phyloP scores from a whole-genome alignment of 768 basidiomycete genomes.

The Cantharellus anzutake region DNA sequence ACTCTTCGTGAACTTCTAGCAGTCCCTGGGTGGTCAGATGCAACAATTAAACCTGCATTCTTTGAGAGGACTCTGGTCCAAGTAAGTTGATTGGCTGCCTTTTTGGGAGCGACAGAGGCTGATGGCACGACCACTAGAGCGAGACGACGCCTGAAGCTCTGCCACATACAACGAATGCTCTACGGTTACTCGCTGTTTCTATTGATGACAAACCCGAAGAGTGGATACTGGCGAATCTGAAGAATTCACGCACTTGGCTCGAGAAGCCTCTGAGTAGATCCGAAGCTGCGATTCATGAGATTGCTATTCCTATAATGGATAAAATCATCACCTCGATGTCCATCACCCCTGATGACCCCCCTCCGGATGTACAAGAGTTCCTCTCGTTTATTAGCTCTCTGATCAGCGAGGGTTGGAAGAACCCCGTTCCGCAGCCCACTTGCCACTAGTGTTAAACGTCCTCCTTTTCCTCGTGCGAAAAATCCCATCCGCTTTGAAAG shows the following conservation, averaged over 20 bases:
- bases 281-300: constrained; percentile 61
- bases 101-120: not conserved
- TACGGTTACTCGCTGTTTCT: constrained; percentile 77
- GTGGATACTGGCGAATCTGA: constrained; percentile 62
- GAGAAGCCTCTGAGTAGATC: constrained; percentile 74
- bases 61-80: constrained; percentile 72
- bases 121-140: not conserved
- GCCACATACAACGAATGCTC: constrained; percentile 33
- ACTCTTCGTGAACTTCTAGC: constrained; percentile 51
- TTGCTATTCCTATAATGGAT: constrained; percentile 66
- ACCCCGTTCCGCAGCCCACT: constrained; percentile 45
- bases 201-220: constrained; percentile 61
- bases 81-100: constrained; percentile 24
- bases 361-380: constrained; percentile 50
- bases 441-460: constrained; percentile 72
- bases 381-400: constrained; percentile 56
- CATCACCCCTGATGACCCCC: constrained; percentile 42
- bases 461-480: constrained; percentile 69
- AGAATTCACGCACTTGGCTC: constrained; percentile 59
- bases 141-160: constrained; percentile 1
- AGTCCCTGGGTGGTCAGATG: constrained; percentile 77
- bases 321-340: constrained; percentile 49
- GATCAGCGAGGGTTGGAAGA: constrained; percentile 40
- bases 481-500: constrained; percentile 66
- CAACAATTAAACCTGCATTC: constrained; percentile 78